A percentile compares a stretch with the other conserved stretches of the same genome.
These are phyloP conservation scores for Penicillium frequentans DNA, from an alignment of 2,329 filamentous ascomycete species.

Conservation along the genomic window DNA sequence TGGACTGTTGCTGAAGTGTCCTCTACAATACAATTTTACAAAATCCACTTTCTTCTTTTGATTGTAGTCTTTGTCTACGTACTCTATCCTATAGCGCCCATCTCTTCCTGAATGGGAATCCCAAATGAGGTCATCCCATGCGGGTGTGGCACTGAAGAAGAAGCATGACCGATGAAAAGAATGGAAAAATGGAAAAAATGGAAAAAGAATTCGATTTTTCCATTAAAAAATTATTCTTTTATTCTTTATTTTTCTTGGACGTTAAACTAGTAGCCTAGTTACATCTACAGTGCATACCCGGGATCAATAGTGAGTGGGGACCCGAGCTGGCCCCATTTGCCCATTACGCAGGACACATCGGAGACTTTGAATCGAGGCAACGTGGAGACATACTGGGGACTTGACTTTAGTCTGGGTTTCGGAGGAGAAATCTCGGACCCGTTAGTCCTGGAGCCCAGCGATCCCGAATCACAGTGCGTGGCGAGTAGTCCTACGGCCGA, in stretches of 20 bases:
- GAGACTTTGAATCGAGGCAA: not conserved
- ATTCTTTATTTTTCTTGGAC: not conserved
- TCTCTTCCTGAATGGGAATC: not conserved
- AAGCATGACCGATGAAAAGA: not conserved
- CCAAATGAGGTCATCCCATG: not conserved
- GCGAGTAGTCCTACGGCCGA: constrained; percentile 1
- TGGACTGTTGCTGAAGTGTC: not conserved
- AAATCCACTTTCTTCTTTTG: not conserved
- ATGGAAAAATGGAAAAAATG: not conserved
- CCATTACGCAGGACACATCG: constrained; percentile 4
- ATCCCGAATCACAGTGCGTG: constrained; percentile 21
- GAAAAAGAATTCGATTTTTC: not conserved
- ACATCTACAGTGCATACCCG: not conserved
- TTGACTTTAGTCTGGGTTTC: constrained; percentile 13
- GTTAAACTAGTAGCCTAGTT: constrained; percentile 1
- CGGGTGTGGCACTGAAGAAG: constrained; percentile 2
- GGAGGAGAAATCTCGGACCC: constrained; percentile 27
- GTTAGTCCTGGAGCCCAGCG: constrained; percentile 7
- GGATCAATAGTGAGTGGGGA: constrained; percentile 2
- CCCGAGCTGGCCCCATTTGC: not conserved
- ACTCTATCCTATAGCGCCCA: not conserved
- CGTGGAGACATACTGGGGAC: constrained; percentile 4
- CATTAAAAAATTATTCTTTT: not conserved
- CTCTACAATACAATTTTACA: not conserved
- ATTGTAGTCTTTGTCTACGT: not conserved